phyloP scores from a whole-genome alignment of 495 filamentous ascomycete genomes.

The Usnea hakonensis region DNA sequence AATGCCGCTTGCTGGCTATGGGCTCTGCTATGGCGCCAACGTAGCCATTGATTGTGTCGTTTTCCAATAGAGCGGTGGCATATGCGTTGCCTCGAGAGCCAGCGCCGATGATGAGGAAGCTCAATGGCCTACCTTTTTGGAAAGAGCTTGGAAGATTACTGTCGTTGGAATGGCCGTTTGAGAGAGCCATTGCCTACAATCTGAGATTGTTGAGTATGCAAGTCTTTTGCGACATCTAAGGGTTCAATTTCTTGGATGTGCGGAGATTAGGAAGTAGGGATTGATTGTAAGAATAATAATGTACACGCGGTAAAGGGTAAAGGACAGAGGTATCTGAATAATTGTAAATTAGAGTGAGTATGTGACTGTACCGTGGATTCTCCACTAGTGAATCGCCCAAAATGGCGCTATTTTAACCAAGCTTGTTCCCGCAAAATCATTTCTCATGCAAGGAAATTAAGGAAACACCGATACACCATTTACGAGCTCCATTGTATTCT shows the following conservation, averaged over 20 bases:
- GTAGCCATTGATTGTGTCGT: conserved; percentile 48
- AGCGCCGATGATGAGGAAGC: conserved; percentile 77
- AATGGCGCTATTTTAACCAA: too few relatives aligned
- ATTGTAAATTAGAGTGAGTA: too few relatives aligned
- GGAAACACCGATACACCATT: too few relatives aligned
- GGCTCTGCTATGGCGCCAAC: conserved; percentile 80
- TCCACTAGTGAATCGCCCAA: too few relatives aligned
- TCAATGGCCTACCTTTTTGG: not conserved
- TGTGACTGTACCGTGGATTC: too few relatives aligned
- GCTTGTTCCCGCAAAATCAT: too few relatives aligned
- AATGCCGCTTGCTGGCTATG: conserved; percentile 61
- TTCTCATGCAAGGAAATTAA: too few relatives aligned
- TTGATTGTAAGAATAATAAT: too few relatives aligned
- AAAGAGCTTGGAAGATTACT: not conserved
- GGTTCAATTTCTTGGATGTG: not conserved
- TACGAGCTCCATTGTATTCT: too few relatives aligned
- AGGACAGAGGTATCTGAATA: too few relatives aligned
- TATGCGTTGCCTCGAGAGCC: conserved; percentile 78
- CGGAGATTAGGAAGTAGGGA: not conserved
- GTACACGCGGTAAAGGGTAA: too few relatives aligned
- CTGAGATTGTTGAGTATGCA: not conserved
- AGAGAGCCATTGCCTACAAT: not conserved
- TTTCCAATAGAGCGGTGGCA: conserved; percentile 49
- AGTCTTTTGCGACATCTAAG: not conserved
- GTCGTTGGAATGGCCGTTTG: not conserved